Base-by-base conservation (phyloP, 768 basidiomycete species). In the Leucocoprinus leucothites region DNA sequence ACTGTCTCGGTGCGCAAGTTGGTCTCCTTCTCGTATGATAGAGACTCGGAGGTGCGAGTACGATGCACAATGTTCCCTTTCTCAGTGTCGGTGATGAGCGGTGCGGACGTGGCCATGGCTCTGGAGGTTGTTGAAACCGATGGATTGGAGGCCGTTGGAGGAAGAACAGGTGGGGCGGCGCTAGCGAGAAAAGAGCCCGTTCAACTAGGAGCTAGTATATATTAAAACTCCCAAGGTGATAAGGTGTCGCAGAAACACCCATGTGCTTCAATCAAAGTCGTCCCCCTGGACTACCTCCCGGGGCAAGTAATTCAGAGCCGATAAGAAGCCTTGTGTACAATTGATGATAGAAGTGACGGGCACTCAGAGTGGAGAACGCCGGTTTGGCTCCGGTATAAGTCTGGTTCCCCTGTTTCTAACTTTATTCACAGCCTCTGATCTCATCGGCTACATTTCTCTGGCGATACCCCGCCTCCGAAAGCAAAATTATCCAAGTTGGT, bases 1-100 rank as follows among this genome's bases (percentile, higher is more conserved):
- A 67, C 49, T 18, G 55, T 62, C 50, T 69, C 67, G 9, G 64
- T 62, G 49, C 67, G 66, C 16, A 51, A 43, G 45, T 48, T 56
- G 34, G 50, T 42, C 25, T 56, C 47, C 40, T 58, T 63, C 55
- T 69, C 57, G 34, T 26, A 50, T 41, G 51, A 55, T 19, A 48
- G 41, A 21, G 48, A 56, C 4, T 38, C 38, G 3, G 47, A 48
- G 8, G 54, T 47, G 25, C 40, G 47, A 11, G 26, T 42, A 9
- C 40, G 44, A 14, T 46, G 40, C 42, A 28, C 42, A 7, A 46
- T 11, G 18, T 28, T 22, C 8, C 21, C 53, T 41, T 58, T 46
- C 16, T 35, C 40, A 14, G 18, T 31, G 26, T 46, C 41, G 13
- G 38, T 9, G 24, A 53, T 22, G 21, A 43, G 38, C 31, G 47